phyloP scores from a whole-genome alignment of 495 filamentous ascomycete species.

The Annulohypoxylon moriforme region DNA sequence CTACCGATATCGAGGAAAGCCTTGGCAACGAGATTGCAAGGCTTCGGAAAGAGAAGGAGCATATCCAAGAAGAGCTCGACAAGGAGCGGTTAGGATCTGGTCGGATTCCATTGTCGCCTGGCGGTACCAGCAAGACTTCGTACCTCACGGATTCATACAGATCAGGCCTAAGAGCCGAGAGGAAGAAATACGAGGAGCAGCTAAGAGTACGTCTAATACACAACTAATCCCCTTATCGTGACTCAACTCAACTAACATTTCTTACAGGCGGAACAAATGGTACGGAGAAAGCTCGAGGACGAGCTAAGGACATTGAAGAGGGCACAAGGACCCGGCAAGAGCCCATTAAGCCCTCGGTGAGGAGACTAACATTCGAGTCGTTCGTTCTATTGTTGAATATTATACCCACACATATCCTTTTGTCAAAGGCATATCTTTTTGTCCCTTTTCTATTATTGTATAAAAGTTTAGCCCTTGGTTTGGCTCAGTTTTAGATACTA shows the following conservation, averaged over 20 bases:
- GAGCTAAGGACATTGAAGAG: slow-evolving; percentile 55
- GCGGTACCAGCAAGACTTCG: slow-evolving; percentile 42
- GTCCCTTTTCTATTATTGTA: slow-evolving; percentile 31
- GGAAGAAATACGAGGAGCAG: slow-evolving; percentile 64
- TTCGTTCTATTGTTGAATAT: slow-evolving; percentile 36
- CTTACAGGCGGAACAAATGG: slow-evolving; percentile 59
- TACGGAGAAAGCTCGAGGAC: slow-evolving; percentile 59
- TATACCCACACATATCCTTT: slow-evolving; percentile 37
- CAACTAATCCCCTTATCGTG: background rate
- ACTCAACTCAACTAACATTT: slow-evolving; percentile 6
- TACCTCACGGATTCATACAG: slow-evolving; percentile 50
- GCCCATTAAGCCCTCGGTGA: slow-evolving; percentile 47
- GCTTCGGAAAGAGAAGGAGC: slow-evolving; percentile 49
- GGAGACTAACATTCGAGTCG: slow-evolving; percentile 13
- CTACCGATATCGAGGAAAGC: slow-evolving; percentile 44
- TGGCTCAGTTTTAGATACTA: slow-evolving; percentile 24
- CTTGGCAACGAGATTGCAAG: slow-evolving; percentile 51
- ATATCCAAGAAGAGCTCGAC: slow-evolving; percentile 58
- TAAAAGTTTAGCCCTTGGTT: slow-evolving; percentile 30
- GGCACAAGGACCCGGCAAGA: slow-evolving; percentile 51
- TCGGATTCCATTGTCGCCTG: slow-evolving; percentile 34
- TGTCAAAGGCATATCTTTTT: slow-evolving; percentile 25
- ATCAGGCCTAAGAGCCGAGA: slow-evolving; percentile 58
- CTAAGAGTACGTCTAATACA: slow-evolving; percentile 53
- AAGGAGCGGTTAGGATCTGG: slow-evolving; percentile 53